Percentiles rank a stretch among this genome's conserved stretches.
phyloP scores from a whole-genome alignment of 1,284 basidiomycete genomes.

The Inonotus hispidus region DNA sequence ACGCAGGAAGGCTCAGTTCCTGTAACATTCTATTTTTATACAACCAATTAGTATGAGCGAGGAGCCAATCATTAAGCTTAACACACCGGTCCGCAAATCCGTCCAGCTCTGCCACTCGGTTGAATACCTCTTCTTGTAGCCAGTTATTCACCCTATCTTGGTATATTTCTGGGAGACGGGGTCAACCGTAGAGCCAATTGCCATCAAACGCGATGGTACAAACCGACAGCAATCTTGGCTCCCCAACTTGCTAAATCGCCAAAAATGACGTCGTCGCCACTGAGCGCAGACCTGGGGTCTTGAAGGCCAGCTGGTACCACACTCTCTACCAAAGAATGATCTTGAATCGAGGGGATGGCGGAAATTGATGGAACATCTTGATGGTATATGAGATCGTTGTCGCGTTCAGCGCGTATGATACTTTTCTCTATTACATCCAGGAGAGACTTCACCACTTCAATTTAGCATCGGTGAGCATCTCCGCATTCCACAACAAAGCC shows the following conservation, averaged over 20 bases:
- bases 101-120: conserved; percentile 63
- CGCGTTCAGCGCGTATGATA: conserved; percentile 72
- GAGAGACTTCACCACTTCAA: conserved; percentile 41
- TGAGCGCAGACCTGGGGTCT: conserved; percentile 52
- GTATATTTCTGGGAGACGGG: conserved; percentile 65
- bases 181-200: background rate
- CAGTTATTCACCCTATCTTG: conserved; percentile 76
- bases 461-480: background rate
- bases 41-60: background rate
- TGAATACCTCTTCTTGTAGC: conserved; percentile 64
- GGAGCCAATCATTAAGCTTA: conserved; percentile 1
- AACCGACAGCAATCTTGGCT: conserved; percentile 85
- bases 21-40: conserved; percentile 52
- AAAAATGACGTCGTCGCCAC: conserved; percentile 59
- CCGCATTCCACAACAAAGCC: conserved; percentile 7
- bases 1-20: conserved; percentile 76
- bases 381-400: conserved; percentile 97
- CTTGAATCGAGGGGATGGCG: conserved; percentile 61
- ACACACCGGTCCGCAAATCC: conserved; percentile 58
- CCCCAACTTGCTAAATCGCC: conserved; percentile 81
- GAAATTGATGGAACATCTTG: conserved; percentile 76
- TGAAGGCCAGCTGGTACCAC: conserved; percentile 55
- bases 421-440: conserved; percentile 67
- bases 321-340: conserved; percentile 67
- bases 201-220: conserved; percentile 26